phyloP scores from a whole-genome alignment of 345 rosid genomes.

The Citrus hindsii region DNA sequence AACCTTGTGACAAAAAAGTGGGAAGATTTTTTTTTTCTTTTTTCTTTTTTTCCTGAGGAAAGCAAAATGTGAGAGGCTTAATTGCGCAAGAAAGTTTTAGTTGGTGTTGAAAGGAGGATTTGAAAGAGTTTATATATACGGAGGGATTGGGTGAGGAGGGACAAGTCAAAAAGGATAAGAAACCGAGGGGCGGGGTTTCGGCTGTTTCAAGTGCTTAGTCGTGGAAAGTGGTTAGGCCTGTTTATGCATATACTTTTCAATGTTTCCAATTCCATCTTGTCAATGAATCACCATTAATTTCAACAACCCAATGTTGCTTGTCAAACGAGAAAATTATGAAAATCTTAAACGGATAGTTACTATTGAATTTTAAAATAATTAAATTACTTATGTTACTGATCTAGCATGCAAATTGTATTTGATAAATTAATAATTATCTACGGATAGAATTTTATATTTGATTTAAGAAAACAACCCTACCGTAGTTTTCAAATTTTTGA shows the following conservation, averaged over 20 bases:
- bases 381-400: no score
- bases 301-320: slow-evolving; percentile 8
- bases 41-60: no score
- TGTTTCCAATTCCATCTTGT: neutral
- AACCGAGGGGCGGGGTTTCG: slow-evolving; percentile 40
- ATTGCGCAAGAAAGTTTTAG: neutral
- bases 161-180: neutral
- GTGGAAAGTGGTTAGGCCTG: neutral
- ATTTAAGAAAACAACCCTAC: no score
- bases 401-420: no score
- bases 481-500: no score
- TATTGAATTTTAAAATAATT: no score
- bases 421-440: no score
- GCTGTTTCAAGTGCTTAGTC: slow-evolving; percentile 20
- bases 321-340: neutral
- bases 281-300: neutral
- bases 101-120: neutral
- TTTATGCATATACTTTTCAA: neutral
- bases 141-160: neutral
- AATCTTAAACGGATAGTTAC: no score
- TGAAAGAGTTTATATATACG: neutral
- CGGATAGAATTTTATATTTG: no score
- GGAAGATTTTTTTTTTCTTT: no score
- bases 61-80: neutral
- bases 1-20: no score